These are phyloP conservation scores for Dipteronia sinensis DNA, from an alignment of 345 rosid species.

Conservation along the genomic window DNA sequence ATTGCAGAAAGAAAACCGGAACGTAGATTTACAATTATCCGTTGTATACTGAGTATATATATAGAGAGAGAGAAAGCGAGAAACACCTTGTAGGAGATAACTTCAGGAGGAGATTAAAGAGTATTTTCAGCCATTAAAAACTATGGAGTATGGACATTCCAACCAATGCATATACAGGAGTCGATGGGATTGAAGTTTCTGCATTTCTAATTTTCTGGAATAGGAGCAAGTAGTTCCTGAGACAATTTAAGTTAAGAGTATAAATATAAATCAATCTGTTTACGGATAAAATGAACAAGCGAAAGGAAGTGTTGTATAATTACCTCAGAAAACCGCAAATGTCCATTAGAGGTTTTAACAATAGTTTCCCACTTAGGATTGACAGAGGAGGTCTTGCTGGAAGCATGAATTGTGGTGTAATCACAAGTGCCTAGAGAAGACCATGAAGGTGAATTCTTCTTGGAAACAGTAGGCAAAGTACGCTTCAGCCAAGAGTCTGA, in stretches of 20 bases:
- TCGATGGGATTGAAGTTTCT: slow-evolving; percentile 5
- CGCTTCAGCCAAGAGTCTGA: slow-evolving; percentile 90
- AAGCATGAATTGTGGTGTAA: slow-evolving; percentile 31
- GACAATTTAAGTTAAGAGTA: not conserved
- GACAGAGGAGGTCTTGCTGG: slow-evolving; percentile 20
- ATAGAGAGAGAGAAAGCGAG: not conserved
- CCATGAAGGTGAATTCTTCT: slow-evolving; percentile 46
- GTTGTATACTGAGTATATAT: not conserved
- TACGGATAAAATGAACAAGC: not conserved
- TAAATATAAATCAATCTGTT: slow-evolving; percentile 9
- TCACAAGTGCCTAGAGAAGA: slow-evolving; percentile 32
- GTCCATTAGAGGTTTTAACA: slow-evolving; percentile 67
- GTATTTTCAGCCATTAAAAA: not conserved
- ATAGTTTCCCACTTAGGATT: slow-evolving; percentile 80
- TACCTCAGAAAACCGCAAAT: slow-evolving; percentile 67
- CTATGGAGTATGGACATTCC: not conserved
- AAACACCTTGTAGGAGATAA: not conserved
- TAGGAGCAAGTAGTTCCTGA: slow-evolving; percentile 45
- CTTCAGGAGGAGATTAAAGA: not conserved
- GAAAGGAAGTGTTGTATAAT: slow-evolving; percentile 1
- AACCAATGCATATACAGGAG: slow-evolving; percentile 14
- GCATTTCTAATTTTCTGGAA: slow-evolving; percentile 40
- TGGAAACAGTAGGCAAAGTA: slow-evolving; percentile 57
- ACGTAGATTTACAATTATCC: slow-evolving; percentile 16
- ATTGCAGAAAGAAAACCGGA: not conserved